Base-by-base conservation (phyloP, 225 moss, liverwort and hornwort species). In the Physcomitrium patens region DNA sequence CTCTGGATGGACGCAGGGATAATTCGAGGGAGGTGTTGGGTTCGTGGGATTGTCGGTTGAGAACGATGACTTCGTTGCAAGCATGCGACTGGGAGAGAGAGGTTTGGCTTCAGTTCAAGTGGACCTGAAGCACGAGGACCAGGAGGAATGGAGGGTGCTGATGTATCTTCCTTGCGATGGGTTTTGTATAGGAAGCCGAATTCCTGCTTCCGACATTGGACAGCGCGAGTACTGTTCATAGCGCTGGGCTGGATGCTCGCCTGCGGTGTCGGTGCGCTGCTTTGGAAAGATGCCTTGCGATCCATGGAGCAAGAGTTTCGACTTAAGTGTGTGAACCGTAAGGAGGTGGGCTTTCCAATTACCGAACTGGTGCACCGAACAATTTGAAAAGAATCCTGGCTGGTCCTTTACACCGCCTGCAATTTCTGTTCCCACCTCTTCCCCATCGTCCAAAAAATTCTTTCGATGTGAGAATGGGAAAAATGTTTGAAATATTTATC, bases 291-390 rank as follows among this genome's bases (percentile, higher is more conserved):
- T 53, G 72, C 85, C 1, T 19, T 87, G 17, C 13, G 82, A 48
- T 81, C 81, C 59, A 73, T 85, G 57, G 37, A 85, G 52, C 82
- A 81, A 46, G 76, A 87, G 56, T 79, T 84, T 17, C 64, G 37
- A 9, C 85, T 90, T 27, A 83, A 83, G 69, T 90, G 90, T 37
- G 62, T 65, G 18, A 87, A 87, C 52, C 83, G 85, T 2, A 85
- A 81, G 46, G 81, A 90, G 85, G 90, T 90, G 56, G 51, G 64
- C 27, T 55, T 27, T 17, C 4, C 52, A 52, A 9, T 52, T n/a
- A 5, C 26, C 0, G 3, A 9, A 15, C 15, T 45, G 9, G 0
- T 3, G 12, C 7, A 4, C 31, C 7, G 31, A 37, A 37, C 31
- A 37, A 37, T 37, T 37, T 37, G 31, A 37, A 37, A 4, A 37